phyloP scores from a whole-genome alignment of 1,139 yeast species.

The Scheffersomyces titani region DNA sequence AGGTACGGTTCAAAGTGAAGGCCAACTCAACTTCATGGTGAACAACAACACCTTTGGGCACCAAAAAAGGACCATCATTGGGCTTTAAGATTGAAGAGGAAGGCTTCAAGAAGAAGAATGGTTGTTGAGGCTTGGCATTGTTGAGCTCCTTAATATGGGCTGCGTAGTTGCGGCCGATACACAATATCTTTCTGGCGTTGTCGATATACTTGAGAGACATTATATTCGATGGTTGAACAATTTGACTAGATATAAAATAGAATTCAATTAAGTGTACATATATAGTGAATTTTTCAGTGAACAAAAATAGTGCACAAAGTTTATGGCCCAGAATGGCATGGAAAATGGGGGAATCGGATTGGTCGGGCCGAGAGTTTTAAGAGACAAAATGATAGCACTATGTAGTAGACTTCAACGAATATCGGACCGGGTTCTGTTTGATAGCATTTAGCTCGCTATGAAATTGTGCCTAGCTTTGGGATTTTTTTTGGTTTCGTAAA shows the following conservation, averaged over 20 bases:
- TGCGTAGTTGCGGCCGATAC: conserved; percentile 95
- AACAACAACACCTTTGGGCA: conserved; percentile 78
- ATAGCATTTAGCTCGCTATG: background rate
- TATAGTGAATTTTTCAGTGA: background rate
- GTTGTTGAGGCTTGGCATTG: conserved; percentile 76
- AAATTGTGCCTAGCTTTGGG: background rate
- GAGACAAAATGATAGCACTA: too few relatives aligned
- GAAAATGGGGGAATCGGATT: background rate
- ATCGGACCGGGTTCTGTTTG: background rate
- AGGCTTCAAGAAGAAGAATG: conserved; percentile 92
- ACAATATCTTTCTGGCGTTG: conserved; percentile 76
- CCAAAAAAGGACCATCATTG: conserved; percentile 70
- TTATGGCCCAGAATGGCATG: background rate
- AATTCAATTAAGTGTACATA: background rate
- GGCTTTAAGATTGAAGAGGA: conserved; percentile 64
- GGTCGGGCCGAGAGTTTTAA: too few relatives aligned
- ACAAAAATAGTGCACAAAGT: background rate
- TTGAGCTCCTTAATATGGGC: conserved; percentile 91
- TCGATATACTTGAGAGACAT: conserved; percentile 65
- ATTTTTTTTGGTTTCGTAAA: too few relatives aligned
- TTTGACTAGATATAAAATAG: background rate
- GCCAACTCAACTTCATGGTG: conserved; percentile 97
- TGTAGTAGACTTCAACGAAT: background rate
- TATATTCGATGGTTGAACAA: background rate
- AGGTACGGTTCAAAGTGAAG: conserved; percentile 62